Evolutionary conservation across 2,329 filamentous ascomycete genomes (phyloP).

Genomic region (Dothidotthia symphoricarpi): DNA sequence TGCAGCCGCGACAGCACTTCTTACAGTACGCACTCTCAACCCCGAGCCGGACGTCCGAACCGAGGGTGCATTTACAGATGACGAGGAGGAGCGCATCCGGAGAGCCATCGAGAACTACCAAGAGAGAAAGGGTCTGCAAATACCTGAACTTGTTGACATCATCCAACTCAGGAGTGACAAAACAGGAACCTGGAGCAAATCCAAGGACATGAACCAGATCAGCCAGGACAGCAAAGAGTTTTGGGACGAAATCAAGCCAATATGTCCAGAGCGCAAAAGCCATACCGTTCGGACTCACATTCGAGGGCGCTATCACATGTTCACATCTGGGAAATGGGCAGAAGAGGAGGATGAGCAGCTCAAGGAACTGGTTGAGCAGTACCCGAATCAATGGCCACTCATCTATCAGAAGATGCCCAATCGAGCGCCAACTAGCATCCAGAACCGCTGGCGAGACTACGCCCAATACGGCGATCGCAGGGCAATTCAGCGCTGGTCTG

Average conservation of each 20-base stretch:
- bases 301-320: constrained; percentile 66
- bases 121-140: constrained; percentile 14
- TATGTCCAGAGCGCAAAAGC: constrained; percentile 33
- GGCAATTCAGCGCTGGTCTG: constrained; percentile 58
- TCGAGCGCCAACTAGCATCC: constrained; percentile 63
- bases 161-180: constrained; percentile 17
- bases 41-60: constrained; percentile 16
- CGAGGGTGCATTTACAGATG: constrained; percentile 16
- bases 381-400: constrained; percentile 59
- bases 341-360: constrained; percentile 59
- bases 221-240: constrained; percentile 20
- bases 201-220: constrained; percentile 4
- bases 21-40: constrained; percentile 8
- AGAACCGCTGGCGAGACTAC: constrained; percentile 70
- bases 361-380: constrained; percentile 46
- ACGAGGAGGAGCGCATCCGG: constrained; percentile 26
- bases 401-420: constrained; percentile 62
- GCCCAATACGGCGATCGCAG: constrained; percentile 57
- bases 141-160: constrained; percentile 18
- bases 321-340: constrained; percentile 61
- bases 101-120: constrained; percentile 23
- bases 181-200: background rate
- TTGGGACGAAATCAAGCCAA: constrained; percentile 34
- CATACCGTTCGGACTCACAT: constrained; percentile 46
- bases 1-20: constrained; percentile 18